Base-by-base conservation (phyloP, 176 grass and related monocot species). In the Dendrocalamus sinicus region DNA sequence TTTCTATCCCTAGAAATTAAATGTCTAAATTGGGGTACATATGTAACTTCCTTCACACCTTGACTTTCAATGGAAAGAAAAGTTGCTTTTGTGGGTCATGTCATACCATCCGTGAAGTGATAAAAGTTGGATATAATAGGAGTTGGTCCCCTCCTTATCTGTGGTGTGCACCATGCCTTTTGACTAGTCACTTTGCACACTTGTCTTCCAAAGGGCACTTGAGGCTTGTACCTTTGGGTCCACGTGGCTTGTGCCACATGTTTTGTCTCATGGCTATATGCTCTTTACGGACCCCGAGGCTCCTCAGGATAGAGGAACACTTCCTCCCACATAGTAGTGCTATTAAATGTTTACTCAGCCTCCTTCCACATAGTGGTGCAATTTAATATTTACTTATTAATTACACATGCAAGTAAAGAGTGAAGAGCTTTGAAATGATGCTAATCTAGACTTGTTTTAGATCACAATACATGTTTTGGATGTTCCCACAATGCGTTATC, bases 1-100 rank as follows among this genome's bases (percentile, higher is more conserved):
- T 67, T 61, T 41, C 14, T 46, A 47, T 83, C 43, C 1, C 45
- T 50, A 57, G 5, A 62, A 63, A 73, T 73, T 83, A 73, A 63
- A 50, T 83, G 12, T 37, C 61, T 7, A 83, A 39, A 63, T 51
- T 23, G 9, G 40, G 14, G n/a, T 4, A 45, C 6, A 62, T 61
- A 12, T 83, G 17, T 46, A 63, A 22, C 12, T n/a, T 16, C 17
- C 3, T 39, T 83, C 4, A 11, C 8, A 12, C 3, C 13, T 46
- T 72, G 30, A 50, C 19, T 73, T 61, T 8, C 12, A 37, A 20
- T 12, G 8, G 12, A 62, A 1, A 74, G 8, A 48, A 62, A 75
- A 17, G 44, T 4, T 40, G 28, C 57, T 74, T 75, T 64, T 20
- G 13, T 0, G 12, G 2, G 19, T 24, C 28, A 64, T 11, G 12